Conservation (phyloP, 495 filamentous ascomycete genomes). For the Penicillium riverlandense region DNA sequence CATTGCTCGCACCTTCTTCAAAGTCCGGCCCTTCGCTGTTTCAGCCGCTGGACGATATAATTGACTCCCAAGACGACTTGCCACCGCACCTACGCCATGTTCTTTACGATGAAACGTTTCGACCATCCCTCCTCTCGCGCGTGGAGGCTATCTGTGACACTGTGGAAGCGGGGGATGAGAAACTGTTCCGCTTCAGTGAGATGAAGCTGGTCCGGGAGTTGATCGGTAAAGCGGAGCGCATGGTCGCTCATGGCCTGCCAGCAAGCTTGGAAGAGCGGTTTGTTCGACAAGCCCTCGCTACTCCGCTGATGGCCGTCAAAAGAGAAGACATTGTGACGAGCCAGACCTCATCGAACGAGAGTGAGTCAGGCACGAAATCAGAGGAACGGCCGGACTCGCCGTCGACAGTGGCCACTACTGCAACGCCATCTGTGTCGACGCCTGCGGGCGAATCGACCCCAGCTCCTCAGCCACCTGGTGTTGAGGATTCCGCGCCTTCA, state of each 20-base stretch:
- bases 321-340: constrained; percentile 30
- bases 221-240: constrained; percentile 61
- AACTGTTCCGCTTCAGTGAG: constrained; percentile 69
- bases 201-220: constrained; percentile 62
- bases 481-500: constrained; percentile 26
- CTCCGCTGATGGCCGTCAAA: constrained; percentile 60
- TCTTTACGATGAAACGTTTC: constrained; percentile 40
- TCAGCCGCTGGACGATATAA: constrained; percentile 70
- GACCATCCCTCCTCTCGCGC: constrained; percentile 36
- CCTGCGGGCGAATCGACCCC: constrained; percentile 33
- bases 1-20: constrained; percentile 46
- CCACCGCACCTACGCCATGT: constrained; percentile 51
- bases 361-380: constrained; percentile 18
- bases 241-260: constrained; percentile 60
- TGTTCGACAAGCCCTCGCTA: constrained; percentile 64
- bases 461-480: constrained; percentile 16
- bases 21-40: constrained; percentile 48
- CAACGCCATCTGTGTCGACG: constrained; percentile 33
- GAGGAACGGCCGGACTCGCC: constrained; percentile 25
- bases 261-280: constrained; percentile 81
- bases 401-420: constrained; percentile 27
- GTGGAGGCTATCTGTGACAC: constrained; percentile 67
- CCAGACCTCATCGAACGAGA: constrained; percentile 5
- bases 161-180: constrained; percentile 74
- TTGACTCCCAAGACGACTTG: constrained; percentile 56